Evolutionary conservation across 495 filamentous ascomycete species (phyloP).

Genomic region (Penicillium nucicola): DNA sequence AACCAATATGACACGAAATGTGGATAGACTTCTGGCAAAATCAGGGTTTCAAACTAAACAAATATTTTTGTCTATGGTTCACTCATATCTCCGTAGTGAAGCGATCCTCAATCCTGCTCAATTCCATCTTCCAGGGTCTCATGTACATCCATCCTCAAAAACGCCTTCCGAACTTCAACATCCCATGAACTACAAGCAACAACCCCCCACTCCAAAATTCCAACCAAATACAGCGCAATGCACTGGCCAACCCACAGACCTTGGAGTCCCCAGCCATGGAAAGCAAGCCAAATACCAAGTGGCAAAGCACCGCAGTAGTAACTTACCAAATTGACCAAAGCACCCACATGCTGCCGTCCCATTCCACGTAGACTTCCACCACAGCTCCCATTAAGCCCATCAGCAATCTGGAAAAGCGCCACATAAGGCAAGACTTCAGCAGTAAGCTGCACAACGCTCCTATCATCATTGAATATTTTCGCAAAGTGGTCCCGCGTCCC

Average conservation of each 20-base stretch:
- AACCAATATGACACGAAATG: neutral
- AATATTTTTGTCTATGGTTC: too few species aligned
- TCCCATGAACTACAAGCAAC: constrained; percentile 80
- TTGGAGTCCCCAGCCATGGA: constrained; percentile 81
- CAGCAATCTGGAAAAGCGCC: constrained; percentile 91
- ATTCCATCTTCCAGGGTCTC: constrained; percentile 43
- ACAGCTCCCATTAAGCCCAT: constrained; percentile 83
- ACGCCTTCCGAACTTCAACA: constrained; percentile 69
- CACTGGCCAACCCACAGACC: constrained; percentile 91
- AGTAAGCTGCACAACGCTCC: constrained; percentile 68
- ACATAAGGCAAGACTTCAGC: constrained; percentile 84
- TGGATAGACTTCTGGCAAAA: neutral
- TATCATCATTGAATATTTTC: constrained; percentile 80
- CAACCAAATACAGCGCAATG: constrained; percentile 82
- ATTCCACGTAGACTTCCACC: constrained; percentile 80
- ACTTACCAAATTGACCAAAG: constrained; percentile 81
- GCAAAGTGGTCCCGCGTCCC: constrained; percentile 73
- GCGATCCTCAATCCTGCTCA: neutral
- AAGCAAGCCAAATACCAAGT: constrained; percentile 80
- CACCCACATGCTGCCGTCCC: constrained; percentile 86
- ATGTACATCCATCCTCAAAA: constrained; percentile 69
- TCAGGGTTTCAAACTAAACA: too few species aligned
- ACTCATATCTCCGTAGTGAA: too few species aligned
- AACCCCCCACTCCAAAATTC: constrained; percentile 74
- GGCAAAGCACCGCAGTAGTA: constrained; percentile 88